Evolutionary conservation across 129 eudicot species (phyloP).

Genomic region (Arctium lappa): DNA sequence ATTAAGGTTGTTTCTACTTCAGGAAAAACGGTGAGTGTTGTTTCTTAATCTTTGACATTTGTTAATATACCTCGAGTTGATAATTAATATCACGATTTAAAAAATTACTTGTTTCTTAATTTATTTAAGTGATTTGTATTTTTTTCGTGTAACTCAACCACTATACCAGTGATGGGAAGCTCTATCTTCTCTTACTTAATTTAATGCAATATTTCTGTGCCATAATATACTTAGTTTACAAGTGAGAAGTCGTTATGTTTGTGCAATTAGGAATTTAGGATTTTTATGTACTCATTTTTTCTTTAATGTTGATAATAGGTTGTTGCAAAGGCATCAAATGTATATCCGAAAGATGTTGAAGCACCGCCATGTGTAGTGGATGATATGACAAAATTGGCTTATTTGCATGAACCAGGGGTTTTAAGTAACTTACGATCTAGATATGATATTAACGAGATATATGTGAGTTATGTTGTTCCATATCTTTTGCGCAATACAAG

Average conservation of each 20-base stretch:
- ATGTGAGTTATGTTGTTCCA: constrained; percentile 49
- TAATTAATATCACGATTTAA: not conserved
- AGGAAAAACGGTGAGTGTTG: constrained; percentile 61
- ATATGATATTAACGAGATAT: constrained; percentile 89
- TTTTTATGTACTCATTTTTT: not conserved
- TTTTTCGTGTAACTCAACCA: not conserved
- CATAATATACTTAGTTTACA: not conserved
- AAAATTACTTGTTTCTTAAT: not conserved
- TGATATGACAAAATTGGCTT: constrained; percentile 92
- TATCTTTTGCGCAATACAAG: not conserved
- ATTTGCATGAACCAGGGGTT: constrained; percentile 94
- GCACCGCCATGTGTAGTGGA: constrained; percentile 93
- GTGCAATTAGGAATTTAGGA: not conserved
- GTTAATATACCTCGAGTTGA: not conserved
- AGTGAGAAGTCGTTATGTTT: not conserved
- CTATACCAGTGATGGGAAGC: not conserved
- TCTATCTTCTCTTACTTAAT: not conserved
- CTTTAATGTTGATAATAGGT: constrained; percentile 39
- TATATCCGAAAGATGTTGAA: constrained; percentile 80
- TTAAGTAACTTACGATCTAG: constrained; percentile 70
- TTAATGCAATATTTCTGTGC: not conserved
- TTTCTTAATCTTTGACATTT: not conserved
- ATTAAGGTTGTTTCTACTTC: constrained; percentile 60
- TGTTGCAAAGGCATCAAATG: constrained; percentile 60
- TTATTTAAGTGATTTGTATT: not conserved